Percentiles rank a stretch among this genome's conserved stretches.
Evolutionary conservation across 306 rosid genomes (phyloP).

Genomic region (Alnus rubra): DNA sequence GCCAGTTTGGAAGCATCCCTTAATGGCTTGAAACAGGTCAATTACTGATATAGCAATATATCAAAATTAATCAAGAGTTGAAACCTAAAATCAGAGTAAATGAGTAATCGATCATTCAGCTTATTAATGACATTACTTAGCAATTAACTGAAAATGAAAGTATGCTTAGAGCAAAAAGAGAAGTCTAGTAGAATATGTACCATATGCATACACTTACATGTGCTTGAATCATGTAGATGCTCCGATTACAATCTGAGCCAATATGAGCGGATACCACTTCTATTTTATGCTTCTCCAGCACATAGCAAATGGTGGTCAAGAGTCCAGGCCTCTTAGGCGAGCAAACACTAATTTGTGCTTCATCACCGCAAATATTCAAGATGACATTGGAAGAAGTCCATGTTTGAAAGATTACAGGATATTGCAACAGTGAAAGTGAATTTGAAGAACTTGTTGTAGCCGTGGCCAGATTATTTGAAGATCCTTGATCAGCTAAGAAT

Average conservation of each 20-base stretch:
- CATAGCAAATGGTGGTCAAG: conserved; percentile 46
- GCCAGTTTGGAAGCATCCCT: too few relatives aligned
- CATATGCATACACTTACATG: conserved; percentile 48
- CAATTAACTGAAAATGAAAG: background rate
- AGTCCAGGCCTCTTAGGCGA: conserved; percentile 44
- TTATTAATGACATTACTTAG: background rate
- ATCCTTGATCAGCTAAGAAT: conserved; percentile 37
- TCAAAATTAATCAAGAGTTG: too few relatives aligned
- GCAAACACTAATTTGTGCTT: conserved; percentile 68
- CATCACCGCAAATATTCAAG: conserved; percentile 47
- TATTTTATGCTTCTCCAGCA: conserved; percentile 55
- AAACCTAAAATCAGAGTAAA: too few relatives aligned
- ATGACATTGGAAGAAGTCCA: conserved; percentile 57
- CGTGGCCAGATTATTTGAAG: conserved; percentile 18
- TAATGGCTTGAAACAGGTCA: too few relatives aligned
- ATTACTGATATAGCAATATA: too few relatives aligned
- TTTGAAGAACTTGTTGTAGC: conserved; percentile 24
- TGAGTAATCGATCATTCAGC: background rate
- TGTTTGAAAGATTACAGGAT: conserved; percentile 40
- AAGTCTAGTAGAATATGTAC: background rate
- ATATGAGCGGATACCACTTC: conserved; percentile 51
- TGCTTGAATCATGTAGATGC: conserved; percentile 49
- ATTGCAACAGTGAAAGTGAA: background rate
- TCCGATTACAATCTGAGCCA: conserved; percentile 29
- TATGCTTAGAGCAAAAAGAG: background rate